Evolutionary conservation across 306 rosid genomes (phyloP).

Genomic region (Begonia loranthoides): DNA sequence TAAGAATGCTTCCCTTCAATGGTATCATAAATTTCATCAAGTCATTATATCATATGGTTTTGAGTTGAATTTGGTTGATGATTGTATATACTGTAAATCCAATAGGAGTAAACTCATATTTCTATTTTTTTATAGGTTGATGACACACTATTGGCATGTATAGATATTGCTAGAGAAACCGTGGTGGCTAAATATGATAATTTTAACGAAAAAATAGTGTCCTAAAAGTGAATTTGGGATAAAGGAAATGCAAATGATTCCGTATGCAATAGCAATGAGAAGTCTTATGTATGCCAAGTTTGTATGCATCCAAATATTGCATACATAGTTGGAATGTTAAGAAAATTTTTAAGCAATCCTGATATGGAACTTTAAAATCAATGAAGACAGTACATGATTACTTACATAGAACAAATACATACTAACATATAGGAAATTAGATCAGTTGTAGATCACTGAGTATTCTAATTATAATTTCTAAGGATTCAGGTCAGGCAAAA

Average conservation of each 20-base stretch:
- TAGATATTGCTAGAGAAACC: background rate
- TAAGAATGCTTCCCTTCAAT: background rate
- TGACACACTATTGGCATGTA: background rate
- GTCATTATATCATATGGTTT: background rate
- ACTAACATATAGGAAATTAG: too few relatives aligned
- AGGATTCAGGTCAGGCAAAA: background rate
- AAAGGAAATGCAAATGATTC: background rate
- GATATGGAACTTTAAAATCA: background rate
- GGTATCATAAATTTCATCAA: constrained; percentile 1
- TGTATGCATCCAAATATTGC: background rate
- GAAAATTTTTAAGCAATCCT: background rate
- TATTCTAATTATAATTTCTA: too few relatives aligned
- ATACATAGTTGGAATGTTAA: background rate
- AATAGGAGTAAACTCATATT: background rate
- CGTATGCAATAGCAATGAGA: background rate
- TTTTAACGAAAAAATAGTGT: too few relatives aligned
- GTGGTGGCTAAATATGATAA: background rate
- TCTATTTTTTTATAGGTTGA: background rate
- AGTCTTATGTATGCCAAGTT: background rate
- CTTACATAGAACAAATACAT: background rate
- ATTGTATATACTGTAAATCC: background rate
- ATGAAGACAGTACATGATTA: background rate
- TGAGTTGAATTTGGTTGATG: background rate
- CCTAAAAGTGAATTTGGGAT: background rate
- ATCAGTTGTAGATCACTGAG: background rate